Evolutionary conservation across 2,329 filamentous ascomycete genomes (phyloP).

Genomic region (Cyphellophora europaea): DNA sequence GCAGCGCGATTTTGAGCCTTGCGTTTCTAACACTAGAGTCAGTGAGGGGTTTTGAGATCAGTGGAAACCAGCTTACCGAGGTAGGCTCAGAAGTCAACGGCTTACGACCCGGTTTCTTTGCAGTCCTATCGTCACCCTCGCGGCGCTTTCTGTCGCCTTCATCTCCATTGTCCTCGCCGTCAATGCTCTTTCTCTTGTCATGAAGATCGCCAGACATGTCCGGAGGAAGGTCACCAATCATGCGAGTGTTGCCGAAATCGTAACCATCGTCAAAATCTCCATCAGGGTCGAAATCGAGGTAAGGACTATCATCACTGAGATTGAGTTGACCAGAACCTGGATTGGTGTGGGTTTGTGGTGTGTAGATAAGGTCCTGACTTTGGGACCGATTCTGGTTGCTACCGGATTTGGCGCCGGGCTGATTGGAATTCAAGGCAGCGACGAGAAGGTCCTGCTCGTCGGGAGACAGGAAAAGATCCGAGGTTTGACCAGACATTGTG

Average conservation of each 20-base stretch:
- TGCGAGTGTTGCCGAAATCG: slow-evolving; percentile 60
- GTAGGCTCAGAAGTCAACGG: slow-evolving; percentile 91
- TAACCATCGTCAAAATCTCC: slow-evolving; percentile 66
- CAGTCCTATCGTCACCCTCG: slow-evolving; percentile 72
- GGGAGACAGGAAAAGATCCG: slow-evolving; percentile 58
- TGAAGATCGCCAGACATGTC: slow-evolving; percentile 38
- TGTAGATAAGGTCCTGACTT: slow-evolving; percentile 31
- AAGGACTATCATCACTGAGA: slow-evolving; percentile 64
- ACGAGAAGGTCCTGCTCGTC: slow-evolving; percentile 69
- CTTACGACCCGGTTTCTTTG: slow-evolving; percentile 95
- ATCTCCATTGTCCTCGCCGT: slow-evolving; percentile 48
- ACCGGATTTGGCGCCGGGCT: slow-evolving; percentile 11
- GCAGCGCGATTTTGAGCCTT: slow-evolving; percentile 94
- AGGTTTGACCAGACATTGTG: slow-evolving; percentile 9
- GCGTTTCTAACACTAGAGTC: slow-evolving; percentile 30
- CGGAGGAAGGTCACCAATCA: slow-evolving; percentile 68
- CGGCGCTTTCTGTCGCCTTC: slow-evolving; percentile 53
- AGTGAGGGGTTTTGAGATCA: slow-evolving; percentile 2
- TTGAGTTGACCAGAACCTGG: slow-evolving; percentile 39
- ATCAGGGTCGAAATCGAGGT: slow-evolving; percentile 71
- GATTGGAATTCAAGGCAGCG: slow-evolving; percentile 67
- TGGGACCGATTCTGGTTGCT: slow-evolving; percentile 4
- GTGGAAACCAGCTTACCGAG: slow-evolving; percentile 58
- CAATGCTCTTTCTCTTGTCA: slow-evolving; percentile 50
- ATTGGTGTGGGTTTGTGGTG: slow-evolving; percentile 26